Percentiles rank a stretch among this genome's conserved stretches.
phyloP scores from a whole-genome alignment of 2,329 filamentous ascomycete species.

The Cryphonectria nitschkei region DNA sequence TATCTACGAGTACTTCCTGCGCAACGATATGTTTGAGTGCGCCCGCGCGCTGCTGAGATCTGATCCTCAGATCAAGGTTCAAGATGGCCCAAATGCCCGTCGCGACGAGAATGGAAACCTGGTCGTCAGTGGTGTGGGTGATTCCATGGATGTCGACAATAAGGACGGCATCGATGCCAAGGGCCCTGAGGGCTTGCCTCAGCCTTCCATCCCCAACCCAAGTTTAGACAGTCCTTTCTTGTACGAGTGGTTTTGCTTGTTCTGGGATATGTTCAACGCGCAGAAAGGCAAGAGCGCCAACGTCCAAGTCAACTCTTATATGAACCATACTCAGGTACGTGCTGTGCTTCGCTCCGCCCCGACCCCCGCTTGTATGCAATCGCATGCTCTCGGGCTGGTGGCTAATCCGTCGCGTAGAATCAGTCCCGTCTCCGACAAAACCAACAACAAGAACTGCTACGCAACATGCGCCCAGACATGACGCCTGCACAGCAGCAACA shows the following conservation, averaged over 20 bases:
- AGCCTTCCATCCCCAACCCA: conserved; percentile 68
- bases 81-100: conserved; percentile 70
- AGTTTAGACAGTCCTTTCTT: conserved; percentile 79
- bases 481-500: conserved; percentile 56
- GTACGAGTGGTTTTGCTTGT: conserved; percentile 97
- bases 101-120: conserved; percentile 69
- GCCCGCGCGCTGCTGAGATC: conserved; percentile 73
- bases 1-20: conserved; percentile 90
- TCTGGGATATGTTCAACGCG: conserved; percentile 93
- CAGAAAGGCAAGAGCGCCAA: conserved; percentile 72
- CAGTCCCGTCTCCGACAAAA: conserved; percentile 75
- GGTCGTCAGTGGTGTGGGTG: conserved; percentile 68
- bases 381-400: conserved; percentile 31
- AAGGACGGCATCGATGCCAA: conserved; percentile 79
- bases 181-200: conserved; percentile 78
- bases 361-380: conserved; percentile 5
- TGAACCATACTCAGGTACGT: conserved; percentile 80
- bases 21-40: conserved; percentile 80
- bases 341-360: conserved; percentile 21
- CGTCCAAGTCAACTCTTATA: conserved; percentile 72
- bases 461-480: conserved; percentile 68
- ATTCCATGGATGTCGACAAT: conserved; percentile 80
- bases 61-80: conserved; percentile 69
- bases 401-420: conserved; percentile 48
- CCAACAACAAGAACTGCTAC: conserved; percentile 76